Evolutionary conservation across 805 yeast species (phyloP).

Genomic region (Barnettozyma pratensis): DNA sequence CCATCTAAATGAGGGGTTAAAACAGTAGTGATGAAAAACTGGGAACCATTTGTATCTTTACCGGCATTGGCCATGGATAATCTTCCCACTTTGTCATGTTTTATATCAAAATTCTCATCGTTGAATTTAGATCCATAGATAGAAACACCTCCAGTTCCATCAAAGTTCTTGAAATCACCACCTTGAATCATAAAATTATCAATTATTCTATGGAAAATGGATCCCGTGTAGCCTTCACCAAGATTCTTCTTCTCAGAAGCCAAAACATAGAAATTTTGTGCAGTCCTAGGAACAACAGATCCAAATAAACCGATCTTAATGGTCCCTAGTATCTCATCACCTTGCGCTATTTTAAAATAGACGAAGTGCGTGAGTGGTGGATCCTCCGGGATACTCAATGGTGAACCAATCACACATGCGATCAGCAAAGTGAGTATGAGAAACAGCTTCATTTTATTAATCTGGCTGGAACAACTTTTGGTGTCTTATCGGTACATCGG

Average conservation of each 20-base stretch:
- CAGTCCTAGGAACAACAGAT: constrained; percentile 58
- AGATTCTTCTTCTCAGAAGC: constrained; percentile 28
- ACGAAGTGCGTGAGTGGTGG: constrained; percentile 26
- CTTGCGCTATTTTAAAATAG: constrained; percentile 20
- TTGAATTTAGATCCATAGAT: constrained; percentile 68
- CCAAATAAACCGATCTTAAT: constrained; percentile 63
- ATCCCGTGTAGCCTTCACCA: constrained; percentile 44
- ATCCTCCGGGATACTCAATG: constrained; percentile 11
- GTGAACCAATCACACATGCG: constrained; percentile 7
- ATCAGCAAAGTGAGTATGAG: constrained; percentile 6
- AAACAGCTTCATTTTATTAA: constrained; percentile 12
- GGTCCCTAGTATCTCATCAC: constrained; percentile 20
- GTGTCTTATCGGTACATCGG: too few relatives aligned
- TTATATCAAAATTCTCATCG: constrained; percentile 72
- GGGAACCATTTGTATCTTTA: constrained; percentile 62
- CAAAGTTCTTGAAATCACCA: constrained; percentile 67
- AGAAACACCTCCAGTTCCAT: constrained; percentile 75
- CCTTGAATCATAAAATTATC: constrained; percentile 79
- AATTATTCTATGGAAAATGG: constrained; percentile 71
- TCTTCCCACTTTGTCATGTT: constrained; percentile 66
- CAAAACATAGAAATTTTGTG: constrained; percentile 49
- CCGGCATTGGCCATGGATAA: constrained; percentile 73
- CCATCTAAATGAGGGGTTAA: constrained; percentile 47
- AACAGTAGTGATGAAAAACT: constrained; percentile 63
- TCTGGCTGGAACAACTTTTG: background rate